These are phyloP conservation scores for Astrocystis sublimbata DNA, from an alignment of 495 filamentous ascomycete genomes.

Conservation along the genomic window DNA sequence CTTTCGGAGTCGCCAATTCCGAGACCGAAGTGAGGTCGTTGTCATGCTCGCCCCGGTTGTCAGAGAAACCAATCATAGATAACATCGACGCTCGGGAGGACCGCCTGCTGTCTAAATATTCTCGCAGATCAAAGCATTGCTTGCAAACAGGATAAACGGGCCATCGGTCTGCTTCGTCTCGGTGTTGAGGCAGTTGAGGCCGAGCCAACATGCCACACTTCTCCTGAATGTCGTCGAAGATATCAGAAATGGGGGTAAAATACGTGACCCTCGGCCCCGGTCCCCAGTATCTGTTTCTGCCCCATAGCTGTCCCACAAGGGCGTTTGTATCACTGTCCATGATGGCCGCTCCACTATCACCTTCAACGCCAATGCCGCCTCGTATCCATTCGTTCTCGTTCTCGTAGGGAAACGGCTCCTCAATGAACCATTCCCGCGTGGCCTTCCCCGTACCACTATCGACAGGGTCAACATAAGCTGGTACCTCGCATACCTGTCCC, in stretches of 20 bases:
- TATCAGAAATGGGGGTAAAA: slow-evolving; percentile 38
- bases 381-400: slow-evolving; percentile 37
- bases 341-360: slow-evolving; percentile 38
- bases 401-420: slow-evolving; percentile 30
- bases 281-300: slow-evolving; percentile 34
- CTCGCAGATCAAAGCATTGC: slow-evolving; percentile 30
- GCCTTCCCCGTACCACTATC: slow-evolving; percentile 33
- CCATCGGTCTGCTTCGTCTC: slow-evolving; percentile 30
- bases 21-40: slow-evolving; percentile 35
- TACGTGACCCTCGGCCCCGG: slow-evolving; percentile 29
- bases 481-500: slow-evolving; percentile 33
- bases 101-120: slow-evolving; percentile 32
- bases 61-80: slow-evolving; percentile 32
- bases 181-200: slow-evolving; percentile 31
- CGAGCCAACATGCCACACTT: slow-evolving; percentile 27
- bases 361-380: slow-evolving; percentile 40
- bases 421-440: slow-evolving; percentile 37
- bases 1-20: slow-evolving; percentile 33
- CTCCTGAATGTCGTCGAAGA: slow-evolving; percentile 36
- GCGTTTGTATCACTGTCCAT: slow-evolving; percentile 32
- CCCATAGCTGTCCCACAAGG: slow-evolving; percentile 40
- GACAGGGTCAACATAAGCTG: slow-evolving; percentile 30
- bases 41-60: slow-evolving; percentile 28
- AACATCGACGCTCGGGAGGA: slow-evolving; percentile 31
- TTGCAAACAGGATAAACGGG: slow-evolving; percentile 32